phyloP scores from a whole-genome alignment of 2,329 filamentous ascomycete species.

The Epichloe festucae region DNA sequence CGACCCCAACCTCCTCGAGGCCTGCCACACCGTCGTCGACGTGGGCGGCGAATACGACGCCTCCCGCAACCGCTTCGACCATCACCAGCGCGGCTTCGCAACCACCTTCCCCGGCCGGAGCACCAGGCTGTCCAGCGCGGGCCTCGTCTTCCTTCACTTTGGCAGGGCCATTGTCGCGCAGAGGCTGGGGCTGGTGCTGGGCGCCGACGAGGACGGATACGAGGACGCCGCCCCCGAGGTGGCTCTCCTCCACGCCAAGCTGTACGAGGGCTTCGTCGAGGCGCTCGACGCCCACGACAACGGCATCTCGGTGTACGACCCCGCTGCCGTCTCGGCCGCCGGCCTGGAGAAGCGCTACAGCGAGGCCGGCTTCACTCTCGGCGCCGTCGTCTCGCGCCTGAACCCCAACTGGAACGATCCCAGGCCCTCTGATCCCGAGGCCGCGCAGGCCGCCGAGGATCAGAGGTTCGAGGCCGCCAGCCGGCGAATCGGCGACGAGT shows the following conservation, averaged over 20 bases:
- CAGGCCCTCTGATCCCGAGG: slow-evolving; percentile 32
- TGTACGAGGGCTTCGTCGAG: slow-evolving; percentile 90
- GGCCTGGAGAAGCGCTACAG: slow-evolving; percentile 73
- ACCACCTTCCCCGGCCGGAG: slow-evolving; percentile 70
- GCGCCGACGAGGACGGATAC: slow-evolving; percentile 33
- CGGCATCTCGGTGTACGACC: slow-evolving; percentile 73
- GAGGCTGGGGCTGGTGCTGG: slow-evolving; percentile 14
- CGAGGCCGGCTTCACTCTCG: slow-evolving; percentile 70
- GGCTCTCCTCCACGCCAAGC: slow-evolving; percentile 66
- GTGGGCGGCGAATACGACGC: slow-evolving; percentile 93
- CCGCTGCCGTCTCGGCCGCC: slow-evolving; percentile 51
- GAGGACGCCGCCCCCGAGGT: slow-evolving; percentile 39
- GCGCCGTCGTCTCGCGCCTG: slow-evolving; percentile 66
- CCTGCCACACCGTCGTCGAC: slow-evolving; percentile 91
- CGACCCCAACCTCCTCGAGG: slow-evolving; percentile 62
- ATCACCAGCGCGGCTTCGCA: slow-evolving; percentile 87
- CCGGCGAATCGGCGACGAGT: slow-evolving; percentile 76
- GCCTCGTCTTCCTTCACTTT: slow-evolving; percentile 92
- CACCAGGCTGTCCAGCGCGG: slow-evolving; percentile 89
- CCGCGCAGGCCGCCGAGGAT: slow-evolving; percentile 65
- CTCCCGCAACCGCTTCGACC: slow-evolving; percentile 69
- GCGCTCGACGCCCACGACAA: slow-evolving; percentile 97
- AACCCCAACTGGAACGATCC: slow-evolving; percentile 73
- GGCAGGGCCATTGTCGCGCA: slow-evolving; percentile 68
- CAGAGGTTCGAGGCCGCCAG: slow-evolving; percentile 66